Evolutionary conservation across 306 rosid species (phyloP), one percentile per base, ranked within the genome.

Genomic region (Pyrus betulifolia): DNA sequence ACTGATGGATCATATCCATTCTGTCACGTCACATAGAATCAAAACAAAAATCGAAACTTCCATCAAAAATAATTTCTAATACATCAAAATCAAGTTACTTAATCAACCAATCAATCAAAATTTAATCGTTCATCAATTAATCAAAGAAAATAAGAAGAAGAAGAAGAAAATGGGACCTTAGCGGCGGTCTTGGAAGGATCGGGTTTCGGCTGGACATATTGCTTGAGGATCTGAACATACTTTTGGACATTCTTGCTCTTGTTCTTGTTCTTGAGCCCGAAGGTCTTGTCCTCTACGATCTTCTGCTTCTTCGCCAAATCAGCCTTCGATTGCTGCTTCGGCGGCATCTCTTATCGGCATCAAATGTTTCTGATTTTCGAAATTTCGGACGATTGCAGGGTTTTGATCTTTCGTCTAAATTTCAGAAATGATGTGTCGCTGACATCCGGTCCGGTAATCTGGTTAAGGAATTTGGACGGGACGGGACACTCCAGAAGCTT

Each of bases 261-360:
- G 88, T 91, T 93, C 74, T 93, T 93, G 90, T 93, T 91, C 83
- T 93, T 90, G 66, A 93, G 96, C 61, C 97, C 97, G 84, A 93
- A 93, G 60, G 98, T 93, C 88, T 93, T 93, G 88, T 93, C 98
- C 86, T 93, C 98, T 23, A 91, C 94, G 73, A 90, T 23, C 86
- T 91, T 93, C 94, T 91, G 97, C 89, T 93, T 93, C 96, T 93
- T 93, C 75, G 98, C 97, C 85, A 87, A 0, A 65, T 93, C 97
- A 70, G 88, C 81, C 78, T 91, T 93, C 1, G 93, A 74, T 42
- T 88, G 89, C 82, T 74, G 77, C 87, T 91, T 91, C 13, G 96
- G 98, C 75, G 97, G 98, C 98, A 93, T 93, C 77, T 15, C 25
- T 73, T 25, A 60, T 73, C 77, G 77, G 69, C 77, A 74, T 74